These are phyloP conservation scores for Suhomyces choctaworum DNA, from an alignment of 1,139 yeast genomes.

Conservation along the genomic window DNA sequence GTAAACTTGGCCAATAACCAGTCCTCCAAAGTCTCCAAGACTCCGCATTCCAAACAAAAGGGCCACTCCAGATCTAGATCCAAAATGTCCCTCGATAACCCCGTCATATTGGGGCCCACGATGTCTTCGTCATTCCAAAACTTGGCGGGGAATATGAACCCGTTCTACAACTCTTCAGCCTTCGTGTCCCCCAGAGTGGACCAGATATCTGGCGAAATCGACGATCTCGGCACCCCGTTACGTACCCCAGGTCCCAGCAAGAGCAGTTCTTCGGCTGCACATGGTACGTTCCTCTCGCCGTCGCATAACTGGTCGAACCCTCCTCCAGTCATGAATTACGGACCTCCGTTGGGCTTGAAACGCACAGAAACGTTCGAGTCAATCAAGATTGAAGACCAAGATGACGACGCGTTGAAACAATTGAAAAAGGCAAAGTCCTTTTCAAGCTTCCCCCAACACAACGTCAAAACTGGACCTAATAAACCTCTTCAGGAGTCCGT, in stretches of 20 bases:
- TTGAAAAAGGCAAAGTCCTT: constrained; percentile 42
- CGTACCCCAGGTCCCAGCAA: constrained; percentile 27
- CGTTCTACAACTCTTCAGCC: constrained; percentile 47
- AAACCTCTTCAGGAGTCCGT: constrained; percentile 1
- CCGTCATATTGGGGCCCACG: constrained; percentile 8
- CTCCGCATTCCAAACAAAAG: constrained; percentile 32
- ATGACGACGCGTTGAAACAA: constrained; percentile 48
- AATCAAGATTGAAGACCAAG: constrained; percentile 42
- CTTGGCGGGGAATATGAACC: constrained; percentile 33
- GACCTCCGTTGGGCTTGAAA: constrained; percentile 13
- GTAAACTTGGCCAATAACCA: constrained; percentile 24
- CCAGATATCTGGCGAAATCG: constrained; percentile 25
- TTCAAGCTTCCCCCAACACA: constrained; percentile 16
- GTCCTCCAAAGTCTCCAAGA: constrained; percentile 29
- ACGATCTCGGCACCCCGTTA: constrained; percentile 36
- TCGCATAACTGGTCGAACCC: constrained; percentile 3
- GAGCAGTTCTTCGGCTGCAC: constrained; percentile 3
- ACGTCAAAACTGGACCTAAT: background rate
- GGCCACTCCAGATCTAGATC: constrained; percentile 47
- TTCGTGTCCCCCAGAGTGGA: constrained; percentile 43
- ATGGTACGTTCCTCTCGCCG: constrained; percentile 8
- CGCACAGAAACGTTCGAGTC: constrained; percentile 30
- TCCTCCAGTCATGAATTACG: constrained; percentile 5
- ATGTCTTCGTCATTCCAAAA: constrained; percentile 19
- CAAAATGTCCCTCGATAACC: constrained; percentile 35